Evolutionary conservation across 495 filamentous ascomycete species (phyloP), one percentile per base, ranked within the genome.

Genomic region (Xylaria telfairii): DNA sequence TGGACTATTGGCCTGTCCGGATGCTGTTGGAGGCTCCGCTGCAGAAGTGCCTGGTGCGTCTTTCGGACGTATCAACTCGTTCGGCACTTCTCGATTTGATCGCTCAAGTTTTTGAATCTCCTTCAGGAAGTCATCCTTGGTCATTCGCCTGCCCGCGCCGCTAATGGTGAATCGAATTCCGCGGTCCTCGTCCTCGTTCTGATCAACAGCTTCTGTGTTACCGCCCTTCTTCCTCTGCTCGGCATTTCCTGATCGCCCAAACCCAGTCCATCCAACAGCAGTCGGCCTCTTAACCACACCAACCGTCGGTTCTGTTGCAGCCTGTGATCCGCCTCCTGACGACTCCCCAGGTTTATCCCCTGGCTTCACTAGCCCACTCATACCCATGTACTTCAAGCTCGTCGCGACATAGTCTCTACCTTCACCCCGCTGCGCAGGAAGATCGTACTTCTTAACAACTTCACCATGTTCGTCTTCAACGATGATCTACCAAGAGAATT

Each of bases 401-500:
- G 83, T 77, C 59, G 80, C 81, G n/a, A 83, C 81, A 51, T 81
- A 77, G 65, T 82, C 84, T 54, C 72, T 77, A 59, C 77, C 57
- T 72, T 68, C 63, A 3, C 81, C 72, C 5, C 71, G 65, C n/a
- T 79, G 76, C 4, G 85, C 74, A 13, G 94, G 92, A 37, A 98
- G 90, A 65, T 97, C 93, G 78, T 97, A 98, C 70, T 96, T 97
- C 85, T 97, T 96, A 78, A 99, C 88, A 15, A 99, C 96, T 76
- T 99, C 96, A 37, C 96, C 96, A 77, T 97, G 92, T 78, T 95
- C 94, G 74, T 99, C 95, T 80, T 99, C 96, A 19, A 99, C 94
- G 76, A 99, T 98, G 73, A 99, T 95, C 79, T 90, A 73, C 65
- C 46, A 19, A 39, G 4, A 51, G 80, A 76, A 37, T 57, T 30